These are phyloP conservation scores for Thelephora ganbajun DNA, from an alignment of 768 basidiomycete genomes.

Conservation along the genomic window DNA sequence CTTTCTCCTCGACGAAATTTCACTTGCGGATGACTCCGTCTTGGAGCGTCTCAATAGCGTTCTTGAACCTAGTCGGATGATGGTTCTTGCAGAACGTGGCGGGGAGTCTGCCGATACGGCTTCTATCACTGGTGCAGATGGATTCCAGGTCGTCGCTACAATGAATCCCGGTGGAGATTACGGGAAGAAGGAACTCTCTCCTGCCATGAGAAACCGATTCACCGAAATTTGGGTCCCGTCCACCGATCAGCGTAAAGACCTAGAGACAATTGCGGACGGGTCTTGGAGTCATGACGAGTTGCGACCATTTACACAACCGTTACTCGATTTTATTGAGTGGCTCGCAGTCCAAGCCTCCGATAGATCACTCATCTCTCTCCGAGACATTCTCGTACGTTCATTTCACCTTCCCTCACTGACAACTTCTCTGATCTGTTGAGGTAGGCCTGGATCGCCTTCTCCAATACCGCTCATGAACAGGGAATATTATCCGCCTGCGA, in stretches of 20 bases:
- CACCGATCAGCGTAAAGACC: slow-evolving; percentile 57
- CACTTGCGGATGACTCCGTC: slow-evolving; percentile 94
- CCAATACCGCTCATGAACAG: slow-evolving; percentile 38
- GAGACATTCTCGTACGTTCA: slow-evolving; percentile 71
- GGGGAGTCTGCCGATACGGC: slow-evolving; percentile 59
- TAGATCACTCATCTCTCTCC: slow-evolving; percentile 53
- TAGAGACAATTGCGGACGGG: slow-evolving; percentile 60
- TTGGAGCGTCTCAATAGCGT: slow-evolving; percentile 95
- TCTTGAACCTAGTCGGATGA: slow-evolving; percentile 76
- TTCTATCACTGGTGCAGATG: slow-evolving; percentile 44
- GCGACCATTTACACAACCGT: slow-evolving; percentile 34
- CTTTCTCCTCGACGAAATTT: slow-evolving; percentile 92
- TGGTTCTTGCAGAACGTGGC: slow-evolving; percentile 88
- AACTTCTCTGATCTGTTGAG: neutral
- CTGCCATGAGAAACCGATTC: slow-evolving; percentile 91
- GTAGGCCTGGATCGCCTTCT: slow-evolving; percentile 89
- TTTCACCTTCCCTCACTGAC: neutral
- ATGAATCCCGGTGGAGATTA: slow-evolving; percentile 99
- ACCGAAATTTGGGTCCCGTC: slow-evolving; percentile 98
- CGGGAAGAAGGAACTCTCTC: slow-evolving; percentile 97
- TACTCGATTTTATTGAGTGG: slow-evolving; percentile 80
- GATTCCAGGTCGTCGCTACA: slow-evolving; percentile 87
- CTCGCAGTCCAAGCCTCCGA: slow-evolving; percentile 48
- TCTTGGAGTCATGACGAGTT: slow-evolving; percentile 52
- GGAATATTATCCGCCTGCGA: slow-evolving; percentile 27